phyloP scores from a whole-genome alignment of 169 alveolate genomes.

The Plasmodium billcollinsi region DNA sequence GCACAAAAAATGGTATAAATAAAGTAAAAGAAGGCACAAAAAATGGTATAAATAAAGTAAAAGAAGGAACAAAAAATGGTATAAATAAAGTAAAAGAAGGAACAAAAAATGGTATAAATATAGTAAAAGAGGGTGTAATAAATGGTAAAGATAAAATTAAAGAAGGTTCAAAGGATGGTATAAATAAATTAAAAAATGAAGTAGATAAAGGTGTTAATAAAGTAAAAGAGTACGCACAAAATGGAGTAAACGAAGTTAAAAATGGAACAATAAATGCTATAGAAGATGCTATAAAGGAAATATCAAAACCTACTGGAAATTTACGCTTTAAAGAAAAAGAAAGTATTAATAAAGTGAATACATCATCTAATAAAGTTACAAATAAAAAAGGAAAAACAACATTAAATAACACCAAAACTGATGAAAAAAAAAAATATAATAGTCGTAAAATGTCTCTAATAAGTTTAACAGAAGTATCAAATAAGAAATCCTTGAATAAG shows the following conservation, averaged over 20 bases:
- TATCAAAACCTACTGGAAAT: neutral
- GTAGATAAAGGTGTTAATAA: neutral
- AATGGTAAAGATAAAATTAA: neutral
- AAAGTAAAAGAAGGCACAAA: neutral
- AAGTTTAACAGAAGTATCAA: constrained; percentile 32
- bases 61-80: constrained; percentile 1
- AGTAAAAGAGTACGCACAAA: neutral
- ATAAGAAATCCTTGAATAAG: constrained; percentile 33
- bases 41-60: neutral
- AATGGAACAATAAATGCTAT: constrained; percentile 12
- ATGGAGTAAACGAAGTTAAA: neutral
- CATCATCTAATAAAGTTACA: constrained; percentile 4
- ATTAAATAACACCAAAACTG: constrained; percentile 9
- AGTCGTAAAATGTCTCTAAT: constrained; percentile 12
- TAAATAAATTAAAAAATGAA: neutral
- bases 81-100: neutral
- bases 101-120: neutral
- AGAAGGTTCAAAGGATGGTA: neutral
- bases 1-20: neutral
- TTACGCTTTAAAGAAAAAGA: constrained; percentile 5
- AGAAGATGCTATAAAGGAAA: constrained; percentile 16
- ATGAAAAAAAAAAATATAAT: constrained; percentile 10
- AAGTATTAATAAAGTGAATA: constrained; percentile 7
- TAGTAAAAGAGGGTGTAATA: neutral
- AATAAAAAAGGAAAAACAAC: constrained; percentile 5